A percentile compares a stretch with the other conserved stretches of the same genome.
These are phyloP conservation scores for Yarrowia sp. DNA, from an alignment of 805 yeast species.

Conservation along the genomic window DNA sequence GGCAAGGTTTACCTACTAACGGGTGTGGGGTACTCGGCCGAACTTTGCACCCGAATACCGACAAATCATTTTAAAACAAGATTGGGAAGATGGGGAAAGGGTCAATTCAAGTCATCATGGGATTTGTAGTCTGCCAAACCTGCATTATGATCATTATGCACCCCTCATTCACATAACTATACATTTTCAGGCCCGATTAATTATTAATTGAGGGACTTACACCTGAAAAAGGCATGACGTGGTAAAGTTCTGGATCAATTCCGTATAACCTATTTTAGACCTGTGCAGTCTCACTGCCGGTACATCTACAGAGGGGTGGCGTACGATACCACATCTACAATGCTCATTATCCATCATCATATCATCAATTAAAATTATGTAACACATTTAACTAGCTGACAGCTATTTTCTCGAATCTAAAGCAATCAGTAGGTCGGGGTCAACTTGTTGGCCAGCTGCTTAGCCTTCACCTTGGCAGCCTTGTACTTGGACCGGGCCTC, in stretches of 20 bases:
- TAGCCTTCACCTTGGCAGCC: constrained; percentile 5
- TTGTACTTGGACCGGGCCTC: constrained; percentile 19
- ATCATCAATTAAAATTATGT: neutral
- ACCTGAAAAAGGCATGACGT: neutral
- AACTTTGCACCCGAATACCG: constrained; percentile 20
- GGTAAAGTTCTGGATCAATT: neutral
- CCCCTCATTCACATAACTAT: neutral
- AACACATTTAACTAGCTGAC: constrained; percentile 7
- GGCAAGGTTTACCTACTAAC: constrained; percentile 8
- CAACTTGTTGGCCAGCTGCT: constrained; percentile 15
- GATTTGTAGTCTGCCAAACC: neutral
- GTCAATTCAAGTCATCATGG: neutral
- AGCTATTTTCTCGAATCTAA: neutral
- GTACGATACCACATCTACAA: neutral
- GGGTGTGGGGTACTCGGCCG: constrained; percentile 26
- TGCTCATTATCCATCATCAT: neutral
- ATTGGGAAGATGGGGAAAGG: constrained; percentile 2
- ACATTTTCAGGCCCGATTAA: too few relatives aligned
- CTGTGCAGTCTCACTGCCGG: neutral
- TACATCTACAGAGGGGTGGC: neutral
- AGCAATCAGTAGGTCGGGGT: neutral
- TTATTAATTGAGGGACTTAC: neutral
- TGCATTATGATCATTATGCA: neutral
- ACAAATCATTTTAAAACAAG: constrained; percentile 22
- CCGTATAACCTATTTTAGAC: neutral